Conservation (phyloP, 176 grass and related monocot species). For the Oryza australiensis region DNA sequence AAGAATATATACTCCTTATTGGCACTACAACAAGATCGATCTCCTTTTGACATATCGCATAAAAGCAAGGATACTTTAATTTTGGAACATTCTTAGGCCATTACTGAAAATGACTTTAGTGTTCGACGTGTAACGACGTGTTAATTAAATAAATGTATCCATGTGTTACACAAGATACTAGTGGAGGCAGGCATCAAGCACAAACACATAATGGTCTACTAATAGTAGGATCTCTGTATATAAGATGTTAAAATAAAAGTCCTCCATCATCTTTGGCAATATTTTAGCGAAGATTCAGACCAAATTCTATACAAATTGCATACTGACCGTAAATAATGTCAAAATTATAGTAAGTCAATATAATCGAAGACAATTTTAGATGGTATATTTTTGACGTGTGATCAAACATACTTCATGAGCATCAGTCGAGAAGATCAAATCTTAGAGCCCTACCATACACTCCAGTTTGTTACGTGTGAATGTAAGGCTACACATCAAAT, state of each 20-base stretch:
- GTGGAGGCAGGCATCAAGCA: background rate
- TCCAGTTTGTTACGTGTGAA: background rate
- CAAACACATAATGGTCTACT: background rate
- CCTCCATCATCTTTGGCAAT: background rate
- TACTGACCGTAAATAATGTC: background rate
- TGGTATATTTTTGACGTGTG: too few relatives aligned
- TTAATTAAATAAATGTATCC: background rate
- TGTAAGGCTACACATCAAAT: background rate
- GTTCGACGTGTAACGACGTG: background rate
- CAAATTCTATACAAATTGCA: background rate
- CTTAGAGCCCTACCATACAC: background rate
- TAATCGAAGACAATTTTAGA: too few relatives aligned
- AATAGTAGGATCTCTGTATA: background rate
- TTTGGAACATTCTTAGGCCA: conserved; percentile 29
- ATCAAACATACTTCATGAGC: background rate
- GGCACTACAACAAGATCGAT: conserved; percentile 27
- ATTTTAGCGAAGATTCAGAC: background rate
- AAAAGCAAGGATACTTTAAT: conserved; percentile 31
- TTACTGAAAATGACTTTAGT: conserved; percentile 20
- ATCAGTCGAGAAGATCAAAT: background rate
- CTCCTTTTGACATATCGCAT: conserved; percentile 38
- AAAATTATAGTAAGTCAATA: background rate
- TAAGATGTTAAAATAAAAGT: background rate
- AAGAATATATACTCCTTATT: conserved; percentile 36
- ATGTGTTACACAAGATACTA: conserved; percentile 6